Percentiles rank a stretch among this genome's conserved stretches.
These are phyloP conservation scores for Hagleromyces aurorensis DNA, from an alignment of 805 yeast species.

Conservation along the genomic window DNA sequence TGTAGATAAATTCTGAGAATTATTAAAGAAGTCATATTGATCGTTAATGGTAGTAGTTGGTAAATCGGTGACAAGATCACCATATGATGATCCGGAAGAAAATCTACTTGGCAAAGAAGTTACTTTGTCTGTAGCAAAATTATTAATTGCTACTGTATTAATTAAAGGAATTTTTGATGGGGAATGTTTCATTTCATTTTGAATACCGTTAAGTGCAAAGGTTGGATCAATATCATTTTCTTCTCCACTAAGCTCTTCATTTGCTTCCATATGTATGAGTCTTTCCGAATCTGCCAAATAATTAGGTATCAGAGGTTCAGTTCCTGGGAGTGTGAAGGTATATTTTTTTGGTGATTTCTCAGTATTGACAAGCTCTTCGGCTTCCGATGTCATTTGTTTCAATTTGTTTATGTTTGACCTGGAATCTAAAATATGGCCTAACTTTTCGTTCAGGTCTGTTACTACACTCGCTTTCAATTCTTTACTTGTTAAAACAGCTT, in stretches of 20 bases:
- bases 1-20: constrained; percentile 2
- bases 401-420: constrained; percentile 9
- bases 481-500: constrained; percentile 7
- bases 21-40: constrained; percentile 12
- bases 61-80: constrained; percentile 17
- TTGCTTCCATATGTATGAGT: constrained; percentile 8
- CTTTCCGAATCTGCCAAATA: constrained; percentile 2
- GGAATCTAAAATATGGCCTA: constrained; percentile 12
- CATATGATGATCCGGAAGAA: constrained; percentile 24
- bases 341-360: constrained; percentile 3
- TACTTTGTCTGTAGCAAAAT: constrained; percentile 8
- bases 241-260: constrained; percentile 5
- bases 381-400: constrained; percentile 12
- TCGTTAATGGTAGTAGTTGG: constrained; percentile 14
- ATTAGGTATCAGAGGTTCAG: constrained; percentile 16
- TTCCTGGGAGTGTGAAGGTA: constrained; percentile 17
- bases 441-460: constrained; percentile 9
- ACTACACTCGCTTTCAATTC: constrained; percentile 14
- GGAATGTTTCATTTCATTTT: constrained; percentile 12
- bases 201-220: constrained; percentile 5
- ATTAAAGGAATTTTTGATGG: constrained; percentile 25
- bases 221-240: constrained; percentile 5
- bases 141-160: constrained; percentile 20
- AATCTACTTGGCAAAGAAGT: constrained; percentile 10
- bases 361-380: constrained; percentile 1